These are phyloP conservation scores for Dendrobium catenatum DNA, from an alignment of 106 monocot species.

Conservation along the genomic window DNA sequence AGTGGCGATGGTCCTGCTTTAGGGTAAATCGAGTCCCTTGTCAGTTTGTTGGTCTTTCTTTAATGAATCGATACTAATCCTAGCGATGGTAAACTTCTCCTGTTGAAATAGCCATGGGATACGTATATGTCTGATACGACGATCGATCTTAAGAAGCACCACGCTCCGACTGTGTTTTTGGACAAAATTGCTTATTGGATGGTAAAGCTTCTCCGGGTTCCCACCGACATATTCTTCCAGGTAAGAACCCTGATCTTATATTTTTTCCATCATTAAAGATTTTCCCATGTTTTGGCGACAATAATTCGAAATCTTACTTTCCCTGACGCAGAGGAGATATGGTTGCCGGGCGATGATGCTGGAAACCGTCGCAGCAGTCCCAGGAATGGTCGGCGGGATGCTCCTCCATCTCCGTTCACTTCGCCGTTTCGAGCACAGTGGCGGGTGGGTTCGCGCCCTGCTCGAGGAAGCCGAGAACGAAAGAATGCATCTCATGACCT, in stretches of 20 bases:
- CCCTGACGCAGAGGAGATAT: constrained; percentile 8
- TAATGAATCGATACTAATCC: background rate
- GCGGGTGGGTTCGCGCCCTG: constrained; percentile 29
- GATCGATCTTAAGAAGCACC: constrained; percentile 58
- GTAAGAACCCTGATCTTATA: constrained; percentile 8
- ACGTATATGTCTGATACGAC: constrained; percentile 39
- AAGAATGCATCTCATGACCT: constrained; percentile 42
- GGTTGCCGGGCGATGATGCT: constrained; percentile 28
- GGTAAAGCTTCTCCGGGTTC: constrained; percentile 43
- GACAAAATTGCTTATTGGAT: constrained; percentile 48
- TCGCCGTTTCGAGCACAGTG: constrained; percentile 41
- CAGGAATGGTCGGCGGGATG: constrained; percentile 29
- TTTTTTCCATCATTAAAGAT: background rate
- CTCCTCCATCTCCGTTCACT: constrained; percentile 36
- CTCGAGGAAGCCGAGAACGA: constrained; percentile 31
- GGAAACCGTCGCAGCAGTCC: constrained; percentile 26
- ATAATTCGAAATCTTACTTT: background rate
- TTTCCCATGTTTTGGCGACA: background rate
- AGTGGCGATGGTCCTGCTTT: constrained; percentile 61
- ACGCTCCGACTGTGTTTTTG: constrained; percentile 26
- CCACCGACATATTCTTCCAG: constrained; percentile 63
- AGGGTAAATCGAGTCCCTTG: constrained; percentile 19
- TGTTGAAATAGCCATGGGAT: constrained; percentile 47
- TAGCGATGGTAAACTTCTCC: background rate
- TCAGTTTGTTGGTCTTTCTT: background rate